Evolutionary conservation across 2,329 filamentous ascomycete genomes (phyloP).

Genomic region (Neopestalotiopsis rosae): DNA sequence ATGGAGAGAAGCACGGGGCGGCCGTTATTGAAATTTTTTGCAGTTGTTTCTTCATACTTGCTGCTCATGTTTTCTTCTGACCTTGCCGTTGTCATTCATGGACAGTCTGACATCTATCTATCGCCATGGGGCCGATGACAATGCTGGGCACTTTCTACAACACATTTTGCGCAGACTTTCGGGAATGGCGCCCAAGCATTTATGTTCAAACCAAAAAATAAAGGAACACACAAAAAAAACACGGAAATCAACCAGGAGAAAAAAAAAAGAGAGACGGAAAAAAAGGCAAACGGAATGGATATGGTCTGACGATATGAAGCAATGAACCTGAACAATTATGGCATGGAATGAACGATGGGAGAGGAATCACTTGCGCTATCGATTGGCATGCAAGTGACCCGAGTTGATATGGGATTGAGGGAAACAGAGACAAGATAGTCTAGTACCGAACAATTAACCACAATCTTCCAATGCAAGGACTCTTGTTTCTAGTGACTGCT

Average conservation of each 20-base stretch:
- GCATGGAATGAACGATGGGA: background rate
- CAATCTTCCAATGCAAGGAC: too few species aligned
- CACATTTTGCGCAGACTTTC: too few species aligned
- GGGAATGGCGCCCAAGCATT: background rate
- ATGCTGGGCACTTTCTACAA: too few species aligned
- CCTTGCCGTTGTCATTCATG: too few species aligned
- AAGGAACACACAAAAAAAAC: background rate
- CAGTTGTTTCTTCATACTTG: background rate
- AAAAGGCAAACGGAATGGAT: background rate
- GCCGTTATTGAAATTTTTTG: background rate
- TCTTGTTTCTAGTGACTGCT: too few species aligned
- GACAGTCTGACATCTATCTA: too few species aligned
- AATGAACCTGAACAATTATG: background rate
- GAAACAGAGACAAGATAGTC: background rate
- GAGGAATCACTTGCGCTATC: background rate
- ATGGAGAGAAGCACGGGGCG: background rate
- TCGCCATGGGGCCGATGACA: too few species aligned
- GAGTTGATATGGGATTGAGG: background rate
- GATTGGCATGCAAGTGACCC: background rate
- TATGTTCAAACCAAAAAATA: background rate
- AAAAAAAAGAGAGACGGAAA: too few species aligned
- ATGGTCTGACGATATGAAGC: background rate
- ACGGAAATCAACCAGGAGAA: background rate
- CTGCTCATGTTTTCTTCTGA: background rate
- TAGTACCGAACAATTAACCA: background rate